phyloP scores from a whole-genome alignment of 2,329 filamentous ascomycete genomes.

The Paecilomyces variotii region DNA sequence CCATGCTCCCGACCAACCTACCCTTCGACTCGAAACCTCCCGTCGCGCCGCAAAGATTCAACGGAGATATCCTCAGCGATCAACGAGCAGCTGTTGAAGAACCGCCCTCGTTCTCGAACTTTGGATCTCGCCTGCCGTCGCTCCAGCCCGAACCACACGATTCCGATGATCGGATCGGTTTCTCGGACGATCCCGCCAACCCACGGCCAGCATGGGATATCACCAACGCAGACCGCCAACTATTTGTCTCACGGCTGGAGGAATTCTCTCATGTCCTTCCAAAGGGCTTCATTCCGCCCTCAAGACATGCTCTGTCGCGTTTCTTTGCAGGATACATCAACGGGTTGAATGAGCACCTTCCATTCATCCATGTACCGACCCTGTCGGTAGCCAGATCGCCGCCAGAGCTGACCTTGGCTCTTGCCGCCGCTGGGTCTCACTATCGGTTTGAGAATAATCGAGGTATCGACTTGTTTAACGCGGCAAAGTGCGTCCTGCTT shows the following conservation, averaged over 20 bases:
- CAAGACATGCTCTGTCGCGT: slow-evolving; percentile 40
- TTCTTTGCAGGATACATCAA: slow-evolving; percentile 47
- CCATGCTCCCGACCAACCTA: slow-evolving; percentile 28
- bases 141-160: slow-evolving; percentile 40
- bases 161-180: slow-evolving; percentile 34
- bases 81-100: slow-evolving; percentile 31
- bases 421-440: slow-evolving; percentile 44
- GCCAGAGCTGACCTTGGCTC: slow-evolving; percentile 43
- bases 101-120: slow-evolving; percentile 40
- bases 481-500: slow-evolving; percentile 47
- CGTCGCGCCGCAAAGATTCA: slow-evolving; percentile 23
- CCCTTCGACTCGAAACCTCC: slow-evolving; percentile 28
- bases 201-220: slow-evolving; percentile 40
- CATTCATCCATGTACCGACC: slow-evolving; percentile 45
- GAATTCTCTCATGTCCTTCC: slow-evolving; percentile 40
- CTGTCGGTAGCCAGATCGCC: slow-evolving; percentile 37
- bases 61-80: slow-evolving; percentile 32
- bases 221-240: slow-evolving; percentile 38
- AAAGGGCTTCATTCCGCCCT: slow-evolving; percentile 40
- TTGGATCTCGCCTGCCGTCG: slow-evolving; percentile 40
- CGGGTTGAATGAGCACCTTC: slow-evolving; percentile 44
- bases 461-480: slow-evolving; percentile 51
- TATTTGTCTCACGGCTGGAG: slow-evolving; percentile 37
- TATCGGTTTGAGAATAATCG: slow-evolving; percentile 42
- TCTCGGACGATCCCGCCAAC: slow-evolving; percentile 32